Evolutionary conservation across 768 basidiomycete species (phyloP).

Genomic region (Trametes maxima): DNA sequence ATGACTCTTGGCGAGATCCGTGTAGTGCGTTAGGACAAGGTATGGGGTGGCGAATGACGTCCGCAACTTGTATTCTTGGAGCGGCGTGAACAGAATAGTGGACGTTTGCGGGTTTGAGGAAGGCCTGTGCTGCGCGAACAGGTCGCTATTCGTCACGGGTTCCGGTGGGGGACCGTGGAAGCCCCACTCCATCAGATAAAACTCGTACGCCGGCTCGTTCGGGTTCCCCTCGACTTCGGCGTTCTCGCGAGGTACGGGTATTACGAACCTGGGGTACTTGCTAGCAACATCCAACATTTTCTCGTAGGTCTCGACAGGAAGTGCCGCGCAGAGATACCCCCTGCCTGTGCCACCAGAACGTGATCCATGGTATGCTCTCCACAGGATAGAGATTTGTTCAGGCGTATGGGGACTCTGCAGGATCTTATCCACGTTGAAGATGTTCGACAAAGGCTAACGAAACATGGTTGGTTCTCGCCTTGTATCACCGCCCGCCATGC

Average conservation of each 20-base stretch:
- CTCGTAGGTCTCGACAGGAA: slow-evolving; percentile 72
- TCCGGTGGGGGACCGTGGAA: slow-evolving; percentile 73
- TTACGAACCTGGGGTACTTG: slow-evolving; percentile 76
- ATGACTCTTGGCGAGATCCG: slow-evolving; percentile 82
- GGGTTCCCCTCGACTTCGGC: slow-evolving; percentile 32
- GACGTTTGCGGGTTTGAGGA: slow-evolving; percentile 55
- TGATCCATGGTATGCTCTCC: slow-evolving; percentile 87
- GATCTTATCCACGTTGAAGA: slow-evolving; percentile 77
- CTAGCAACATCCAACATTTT: slow-evolving; percentile 65
- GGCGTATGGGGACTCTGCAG: slow-evolving; percentile 67
- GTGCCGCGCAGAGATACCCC: slow-evolving; percentile 81
- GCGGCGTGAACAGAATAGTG: slow-evolving; percentile 88
- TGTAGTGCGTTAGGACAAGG: slow-evolving; percentile 88
- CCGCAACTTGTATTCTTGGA: slow-evolving; percentile 90
- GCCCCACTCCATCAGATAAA: slow-evolving; percentile 89
- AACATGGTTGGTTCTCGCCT: slow-evolving; percentile 3
- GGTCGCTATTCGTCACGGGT: slow-evolving; percentile 49
- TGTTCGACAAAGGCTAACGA: slow-evolving; percentile 72
- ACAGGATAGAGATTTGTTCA: slow-evolving; percentile 77
- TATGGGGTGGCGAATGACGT: slow-evolving; percentile 88
- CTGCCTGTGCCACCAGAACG: slow-evolving; percentile 80
- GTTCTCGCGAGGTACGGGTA: slow-evolving; percentile 71
- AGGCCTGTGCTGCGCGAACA: slow-evolving; percentile 42
- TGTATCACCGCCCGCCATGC: slow-evolving; percentile 13
- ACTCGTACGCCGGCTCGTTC: slow-evolving; percentile 59